Base-by-base conservation (phyloP, 2,329 filamentous ascomycete species). In the Aspergillus persii region DNA sequence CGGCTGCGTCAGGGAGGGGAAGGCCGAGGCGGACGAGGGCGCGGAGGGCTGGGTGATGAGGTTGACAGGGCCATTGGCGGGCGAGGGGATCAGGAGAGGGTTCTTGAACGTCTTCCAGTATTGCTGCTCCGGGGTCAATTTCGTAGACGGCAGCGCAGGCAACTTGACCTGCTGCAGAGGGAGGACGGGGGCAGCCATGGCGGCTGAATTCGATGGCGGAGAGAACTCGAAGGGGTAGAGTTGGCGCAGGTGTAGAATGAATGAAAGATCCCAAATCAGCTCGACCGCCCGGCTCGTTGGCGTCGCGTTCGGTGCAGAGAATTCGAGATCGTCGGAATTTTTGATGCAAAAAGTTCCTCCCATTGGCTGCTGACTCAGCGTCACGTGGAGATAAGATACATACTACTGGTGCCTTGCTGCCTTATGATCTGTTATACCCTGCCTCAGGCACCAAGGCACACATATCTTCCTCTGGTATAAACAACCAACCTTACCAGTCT, bases 31-130 rank as follows among this genome's bases (percentile, higher is more conserved):
- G 27, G 77, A 75, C 7, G 77, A 78, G 15, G 81, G 79, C 9
- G 78, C 74, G 23, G 76, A 77, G 61, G 84, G 89, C 74, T 88
- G 89, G 53, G 91, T 93, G 74, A 99, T 96, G 76, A 96, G 89
- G 36, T 92, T 96, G 69, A 99, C 86, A 50, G 92, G 90, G 74
- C 90, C 92, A 72, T 91, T 91, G 64, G 95, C 92, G 64, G 93
- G 92, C 63, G 94, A 96, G 50, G 95, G 91, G 62, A 98, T 88
- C 62, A 94, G 87, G 59, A 96, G 86, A 66, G 93, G 91, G 67
- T 93, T 95, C 79, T 91, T 92, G 82, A 99, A 99, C 11, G 90
- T 89, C 73, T 89, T 90, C 96, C 96, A 99, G 83, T 98, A 98
- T 66, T 89, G 86, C 79, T 98, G 93, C 80, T 99, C 95, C 33